phyloP scores from a whole-genome alignment of 2,329 filamentous ascomycete genomes.

The Apiospora marii region DNA sequence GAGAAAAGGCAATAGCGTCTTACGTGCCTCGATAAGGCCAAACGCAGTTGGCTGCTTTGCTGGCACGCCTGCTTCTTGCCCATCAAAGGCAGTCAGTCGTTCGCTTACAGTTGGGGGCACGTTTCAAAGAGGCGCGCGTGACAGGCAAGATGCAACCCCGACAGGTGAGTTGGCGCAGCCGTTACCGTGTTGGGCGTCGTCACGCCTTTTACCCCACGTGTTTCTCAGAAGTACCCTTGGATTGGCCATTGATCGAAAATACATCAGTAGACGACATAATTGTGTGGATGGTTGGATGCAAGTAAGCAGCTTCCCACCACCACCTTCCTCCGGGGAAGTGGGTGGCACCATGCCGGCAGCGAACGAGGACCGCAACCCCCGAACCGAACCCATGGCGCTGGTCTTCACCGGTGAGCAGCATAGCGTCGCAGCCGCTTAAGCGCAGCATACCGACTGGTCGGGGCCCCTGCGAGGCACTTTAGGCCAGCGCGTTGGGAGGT shows the following conservation, averaged over 20 bases:
- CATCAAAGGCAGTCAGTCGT: neutral
- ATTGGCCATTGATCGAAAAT: neutral
- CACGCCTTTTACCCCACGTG: slow-evolving; percentile 20
- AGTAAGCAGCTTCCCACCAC: neutral
- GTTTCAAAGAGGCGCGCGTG: slow-evolving; percentile 21
- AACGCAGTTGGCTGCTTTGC: neutral
- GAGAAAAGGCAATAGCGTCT: neutral
- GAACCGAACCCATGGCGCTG: slow-evolving; percentile 18
- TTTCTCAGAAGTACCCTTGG: neutral
- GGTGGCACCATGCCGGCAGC: slow-evolving; percentile 12
- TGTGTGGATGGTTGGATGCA: neutral
- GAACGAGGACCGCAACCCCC: neutral
- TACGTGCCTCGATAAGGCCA: neutral
- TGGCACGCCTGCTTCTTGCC: neutral
- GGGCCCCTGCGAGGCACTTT: slow-evolving; percentile 18
- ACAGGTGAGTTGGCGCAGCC: neutral
- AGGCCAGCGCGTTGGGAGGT: neutral
- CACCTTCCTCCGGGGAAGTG: slow-evolving; percentile 1
- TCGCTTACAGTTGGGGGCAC: slow-evolving; percentile 13
- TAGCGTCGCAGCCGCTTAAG: slow-evolving; percentile 24
- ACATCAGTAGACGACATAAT: neutral
- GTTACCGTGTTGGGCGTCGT: slow-evolving; percentile 1
- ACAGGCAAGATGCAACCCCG: neutral
- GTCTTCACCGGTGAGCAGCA: slow-evolving; percentile 24
- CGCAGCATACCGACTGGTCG: slow-evolving; percentile 19